Conservation (phyloP, 1,139 yeast species). For the Suhomyces wounanorum region DNA sequence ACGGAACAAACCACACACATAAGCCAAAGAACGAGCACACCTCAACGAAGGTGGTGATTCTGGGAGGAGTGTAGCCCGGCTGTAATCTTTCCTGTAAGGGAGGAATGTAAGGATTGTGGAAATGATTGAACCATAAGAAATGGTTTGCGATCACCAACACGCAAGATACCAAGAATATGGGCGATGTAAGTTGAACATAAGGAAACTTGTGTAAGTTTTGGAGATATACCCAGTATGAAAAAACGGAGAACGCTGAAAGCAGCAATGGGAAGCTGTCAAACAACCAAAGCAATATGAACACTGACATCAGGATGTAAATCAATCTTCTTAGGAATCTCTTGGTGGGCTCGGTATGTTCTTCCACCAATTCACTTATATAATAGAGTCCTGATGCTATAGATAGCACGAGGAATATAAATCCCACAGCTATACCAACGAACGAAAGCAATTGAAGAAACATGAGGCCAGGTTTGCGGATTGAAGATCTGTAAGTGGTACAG, state of each 20-base stretch:
- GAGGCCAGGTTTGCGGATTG: not conserved
- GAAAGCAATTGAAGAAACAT: conserved; percentile 53
- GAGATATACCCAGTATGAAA: conserved; percentile 69
- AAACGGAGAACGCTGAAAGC: conserved; percentile 64
- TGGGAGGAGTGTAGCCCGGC: conserved; percentile 63
- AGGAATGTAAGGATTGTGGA: conserved; percentile 67
- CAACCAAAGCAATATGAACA: conserved; percentile 57
- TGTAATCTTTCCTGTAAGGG: conserved; percentile 56
- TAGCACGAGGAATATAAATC: conserved; percentile 66
- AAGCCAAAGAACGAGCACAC: conserved; percentile 93
- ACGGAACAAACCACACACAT: conserved; percentile 93
- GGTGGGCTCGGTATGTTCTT: conserved; percentile 88
- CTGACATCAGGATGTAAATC: conserved; percentile 59
- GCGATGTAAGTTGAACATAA: conserved; percentile 71
- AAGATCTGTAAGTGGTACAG: not conserved
- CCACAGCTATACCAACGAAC: conserved; percentile 68
- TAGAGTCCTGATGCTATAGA: conserved; percentile 83
- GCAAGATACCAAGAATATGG: conserved; percentile 71
- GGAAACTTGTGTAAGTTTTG: conserved; percentile 84
- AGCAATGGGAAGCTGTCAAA: conserved; percentile 80
- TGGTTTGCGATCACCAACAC: conserved; percentile 77
- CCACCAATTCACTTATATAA: conserved; percentile 88
- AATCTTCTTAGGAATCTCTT: conserved; percentile 63
- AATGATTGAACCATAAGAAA: conserved; percentile 86
- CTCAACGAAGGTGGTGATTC: conserved; percentile 80